Evolutionary conservation across 768 basidiomycete species (phyloP), one percentile per base, ranked within the genome.

Genomic region (Suillus decipiens): DNA sequence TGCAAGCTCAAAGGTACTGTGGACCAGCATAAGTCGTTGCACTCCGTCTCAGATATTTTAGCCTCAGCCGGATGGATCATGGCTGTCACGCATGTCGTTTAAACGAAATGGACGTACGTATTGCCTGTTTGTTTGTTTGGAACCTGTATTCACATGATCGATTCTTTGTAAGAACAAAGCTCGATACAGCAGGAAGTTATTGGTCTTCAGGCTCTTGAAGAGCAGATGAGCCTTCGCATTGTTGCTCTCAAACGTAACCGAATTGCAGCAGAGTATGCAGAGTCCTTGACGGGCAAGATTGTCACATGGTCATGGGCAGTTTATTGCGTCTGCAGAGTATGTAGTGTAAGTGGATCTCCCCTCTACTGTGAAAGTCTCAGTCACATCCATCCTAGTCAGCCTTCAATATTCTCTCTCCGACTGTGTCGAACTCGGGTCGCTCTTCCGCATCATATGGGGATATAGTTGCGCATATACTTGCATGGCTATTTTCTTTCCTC

Each of bases 201-300:
- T 39, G 90, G 90, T 0, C 77, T 93, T 5, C 79, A 88, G 67
- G 84, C 88, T 0, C 79, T 93, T 1, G 86, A 90, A 68, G 81
- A 84, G 50, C 84, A 92, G 67, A 90, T 92, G 86, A 73, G 76
- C 43, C 79, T 79, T 33, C 87, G 85, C 64, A 66, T 90, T 4
- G 80, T 84, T 42, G 72, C 73, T 2, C 74, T 90, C 48, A 82
- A 81, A 45, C 77, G 77, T 48, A 78, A 81, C 9, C 83, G 82
- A 22, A 80, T 84, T 42, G 72, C 78, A 33, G 83, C 80, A 41
- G 75, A 78, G 68, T 89, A 82, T 66, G 73, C 83, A 5, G 69
- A 73, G 4, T 90, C 90, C 0, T 71, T 89, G 59, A 79, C 76
- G 62, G 90, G 91, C 1, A 79, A 75, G 59, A 56, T 86, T 2